Evolutionary conservation across 345 rosid genomes (phyloP).

Genomic region (Euphorbia peplus): DNA sequence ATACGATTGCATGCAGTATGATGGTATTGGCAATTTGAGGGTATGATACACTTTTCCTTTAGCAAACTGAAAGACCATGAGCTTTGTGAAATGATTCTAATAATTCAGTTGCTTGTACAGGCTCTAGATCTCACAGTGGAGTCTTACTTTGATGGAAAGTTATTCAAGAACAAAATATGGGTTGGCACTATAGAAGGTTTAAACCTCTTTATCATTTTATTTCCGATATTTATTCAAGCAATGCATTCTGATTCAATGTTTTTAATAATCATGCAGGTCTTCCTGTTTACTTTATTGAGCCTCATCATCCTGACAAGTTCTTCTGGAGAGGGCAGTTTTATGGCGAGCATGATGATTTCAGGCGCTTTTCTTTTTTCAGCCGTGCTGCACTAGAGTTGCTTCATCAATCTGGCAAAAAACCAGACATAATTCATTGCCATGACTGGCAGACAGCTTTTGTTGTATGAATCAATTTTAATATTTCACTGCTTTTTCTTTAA

Average conservation of each 20-base stretch:
- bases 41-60: constrained; percentile 37
- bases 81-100: neutral
- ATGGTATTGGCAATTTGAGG: constrained; percentile 61
- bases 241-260: constrained; percentile 3
- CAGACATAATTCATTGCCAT: constrained; percentile 96
- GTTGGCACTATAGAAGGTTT: constrained; percentile 86
- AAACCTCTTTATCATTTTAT: constrained; percentile 11
- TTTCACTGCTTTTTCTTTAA: constrained; percentile 15
- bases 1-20: constrained; percentile 94
- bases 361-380: constrained; percentile 89
- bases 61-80: constrained; percentile 5
- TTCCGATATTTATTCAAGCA: constrained; percentile 6
- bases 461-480: constrained; percentile 40
- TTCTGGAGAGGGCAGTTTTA: constrained; percentile 95
- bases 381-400: constrained; percentile 95
- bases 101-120: constrained; percentile 40
- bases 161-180: constrained; percentile 89
- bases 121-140: constrained; percentile 78
- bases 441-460: constrained; percentile 99
- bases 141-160: constrained; percentile 81
- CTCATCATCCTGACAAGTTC: constrained; percentile 90
- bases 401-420: constrained; percentile 85
- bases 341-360: constrained; percentile 94
- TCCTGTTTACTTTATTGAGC: constrained; percentile 94
- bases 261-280: constrained; percentile 57